phyloP scores from a whole-genome alignment of 257 asterid species.

The Ophiorrhiza pumila region DNA sequence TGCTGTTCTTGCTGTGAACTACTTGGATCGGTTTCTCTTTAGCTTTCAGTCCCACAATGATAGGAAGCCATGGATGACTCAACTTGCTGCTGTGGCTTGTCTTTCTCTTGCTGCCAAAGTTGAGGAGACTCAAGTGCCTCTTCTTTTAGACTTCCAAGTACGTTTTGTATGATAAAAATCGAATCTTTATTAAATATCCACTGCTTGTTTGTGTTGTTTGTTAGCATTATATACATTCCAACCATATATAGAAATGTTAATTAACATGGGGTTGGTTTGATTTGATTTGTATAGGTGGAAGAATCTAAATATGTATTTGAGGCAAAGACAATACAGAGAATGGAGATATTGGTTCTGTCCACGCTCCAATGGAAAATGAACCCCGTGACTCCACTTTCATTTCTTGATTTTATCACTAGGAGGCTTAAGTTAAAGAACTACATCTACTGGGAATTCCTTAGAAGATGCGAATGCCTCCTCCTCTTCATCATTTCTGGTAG shows the following conservation, averaged over 20 bases:
- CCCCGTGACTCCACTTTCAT: slow-evolving; percentile 55
- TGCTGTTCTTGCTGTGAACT: slow-evolving; percentile 72
- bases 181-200: slow-evolving; percentile 6
- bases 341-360: slow-evolving; percentile 61
- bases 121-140: slow-evolving; percentile 74
- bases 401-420: slow-evolving; percentile 48
- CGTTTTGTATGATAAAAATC: slow-evolving; percentile 14
- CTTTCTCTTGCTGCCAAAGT: slow-evolving; percentile 84
- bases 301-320: slow-evolving; percentile 49
- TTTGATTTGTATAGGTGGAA: slow-evolving; percentile 34
- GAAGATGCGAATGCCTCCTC: slow-evolving; percentile 48
- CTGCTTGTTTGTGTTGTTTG: background rate
- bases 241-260: background rate
- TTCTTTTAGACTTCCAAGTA: slow-evolving; percentile 77
- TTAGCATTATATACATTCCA: too few relatives aligned
- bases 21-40: slow-evolving; percentile 55
- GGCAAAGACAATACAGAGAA: slow-evolving; percentile 57
- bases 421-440: slow-evolving; percentile 36
- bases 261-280: slow-evolving; percentile 10
- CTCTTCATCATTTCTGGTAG: slow-evolving; percentile 48
- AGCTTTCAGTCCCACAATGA: slow-evolving; percentile 29
- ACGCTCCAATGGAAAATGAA: slow-evolving; percentile 66
- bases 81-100: slow-evolving; percentile 76
- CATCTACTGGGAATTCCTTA: slow-evolving; percentile 32
- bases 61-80: slow-evolving; percentile 67